Evolutionary conservation across 768 basidiomycete species (phyloP).

Genomic region (Trametes gibbosa): DNA sequence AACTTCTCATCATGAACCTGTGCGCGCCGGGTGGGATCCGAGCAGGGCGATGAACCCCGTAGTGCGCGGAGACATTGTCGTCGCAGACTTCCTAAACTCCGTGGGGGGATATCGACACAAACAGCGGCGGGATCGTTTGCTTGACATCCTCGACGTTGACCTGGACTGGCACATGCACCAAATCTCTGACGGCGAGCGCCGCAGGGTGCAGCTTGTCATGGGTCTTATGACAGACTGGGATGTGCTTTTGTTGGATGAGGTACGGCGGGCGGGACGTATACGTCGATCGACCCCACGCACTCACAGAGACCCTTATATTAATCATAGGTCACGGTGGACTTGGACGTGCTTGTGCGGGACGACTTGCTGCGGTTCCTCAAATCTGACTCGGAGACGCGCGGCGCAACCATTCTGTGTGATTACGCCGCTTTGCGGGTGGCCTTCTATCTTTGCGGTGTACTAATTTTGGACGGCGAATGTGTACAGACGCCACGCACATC

Average conservation of each 20-base stretch:
- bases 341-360: constrained; percentile 92
- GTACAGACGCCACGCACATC: constrained; percentile 90
- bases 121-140: constrained; percentile 76
- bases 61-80: constrained; percentile 88
- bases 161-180: constrained; percentile 95
- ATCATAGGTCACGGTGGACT: constrained; percentile 86
- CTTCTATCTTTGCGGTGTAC: neutral
- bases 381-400: constrained; percentile 71
- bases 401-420: constrained; percentile 86
- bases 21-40: neutral
- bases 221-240: constrained; percentile 96
- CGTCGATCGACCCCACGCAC: neutral
- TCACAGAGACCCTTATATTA: neutral
- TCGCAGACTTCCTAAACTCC: constrained; percentile 93
- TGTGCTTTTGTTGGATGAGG: constrained; percentile 91
- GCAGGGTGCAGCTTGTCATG: constrained; percentile 91
- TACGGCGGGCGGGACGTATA: constrained; percentile 32
- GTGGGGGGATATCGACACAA: constrained; percentile 96
- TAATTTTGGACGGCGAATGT: neutral
- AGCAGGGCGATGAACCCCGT: constrained; percentile 94
- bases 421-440: constrained; percentile 4
- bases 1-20: neutral
- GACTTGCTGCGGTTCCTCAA: constrained; percentile 88
- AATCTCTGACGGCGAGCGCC: constrained; percentile 94
- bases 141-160: constrained; percentile 93